These are phyloP conservation scores for Flagelloscypha sp. DNA, from an alignment of 768 basidiomycete species.

Conservation along the genomic window DNA sequence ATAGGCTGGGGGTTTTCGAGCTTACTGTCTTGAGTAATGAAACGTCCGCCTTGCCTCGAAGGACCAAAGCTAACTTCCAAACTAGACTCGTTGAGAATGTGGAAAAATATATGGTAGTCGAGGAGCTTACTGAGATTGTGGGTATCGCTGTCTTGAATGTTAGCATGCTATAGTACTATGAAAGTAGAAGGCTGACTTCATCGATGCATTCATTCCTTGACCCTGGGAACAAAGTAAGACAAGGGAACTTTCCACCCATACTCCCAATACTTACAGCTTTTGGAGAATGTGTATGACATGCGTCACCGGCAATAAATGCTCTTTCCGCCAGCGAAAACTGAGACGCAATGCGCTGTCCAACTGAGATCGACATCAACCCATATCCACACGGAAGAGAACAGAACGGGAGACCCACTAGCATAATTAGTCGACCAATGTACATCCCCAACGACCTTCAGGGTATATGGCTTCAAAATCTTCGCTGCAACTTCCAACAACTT, in stretches of 20 bases:
- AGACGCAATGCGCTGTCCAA: conserved; percentile 69
- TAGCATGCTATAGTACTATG: too few relatives aligned
- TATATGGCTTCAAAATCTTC: conserved; percentile 50
- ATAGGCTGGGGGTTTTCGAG: background rate
- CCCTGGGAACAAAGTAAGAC: conserved; percentile 26
- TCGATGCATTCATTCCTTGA: conserved; percentile 73
- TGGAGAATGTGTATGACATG: conserved; percentile 62
- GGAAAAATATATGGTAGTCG: background rate
- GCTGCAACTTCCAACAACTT: conserved; percentile 47
- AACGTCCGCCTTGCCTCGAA: conserved; percentile 44
- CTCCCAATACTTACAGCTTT: conserved; percentile 53
- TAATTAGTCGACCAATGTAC: conserved; percentile 73
- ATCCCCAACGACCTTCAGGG: conserved; percentile 34
- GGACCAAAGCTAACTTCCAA: conserved; percentile 55
- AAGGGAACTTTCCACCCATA: too few relatives aligned
- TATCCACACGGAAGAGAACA: conserved; percentile 1
- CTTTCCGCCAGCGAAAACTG: conserved; percentile 52
- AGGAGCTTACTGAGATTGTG: conserved; percentile 50
- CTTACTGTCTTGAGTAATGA: conserved; percentile 44
- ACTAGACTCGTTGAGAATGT: conserved; percentile 19
- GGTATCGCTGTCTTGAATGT: too few relatives aligned
- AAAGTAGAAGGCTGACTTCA: too few relatives aligned
- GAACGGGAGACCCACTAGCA: conserved; percentile 35
- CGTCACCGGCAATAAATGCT: conserved; percentile 72
- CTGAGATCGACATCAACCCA: conserved; percentile 21